Conservation (phyloP, 1,139 yeast genomes). For the Ogataea hybrid region DNA sequence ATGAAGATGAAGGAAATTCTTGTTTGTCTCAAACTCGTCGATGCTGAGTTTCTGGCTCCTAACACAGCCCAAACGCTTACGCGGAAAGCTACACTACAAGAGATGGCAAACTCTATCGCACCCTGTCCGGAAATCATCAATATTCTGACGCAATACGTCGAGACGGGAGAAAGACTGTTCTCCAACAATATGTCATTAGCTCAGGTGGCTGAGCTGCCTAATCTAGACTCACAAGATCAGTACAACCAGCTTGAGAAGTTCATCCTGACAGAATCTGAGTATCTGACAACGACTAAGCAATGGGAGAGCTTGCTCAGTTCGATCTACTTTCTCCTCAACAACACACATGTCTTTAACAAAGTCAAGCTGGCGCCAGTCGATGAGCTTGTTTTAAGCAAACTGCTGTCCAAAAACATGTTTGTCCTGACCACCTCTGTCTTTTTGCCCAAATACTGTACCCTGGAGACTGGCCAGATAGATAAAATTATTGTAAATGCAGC, state of each 20-base stretch:
- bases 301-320: slow-evolving; percentile 35
- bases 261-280: slow-evolving; percentile 26
- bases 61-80: neutral
- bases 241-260: slow-evolving; percentile 22
- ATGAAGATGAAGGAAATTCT: slow-evolving; percentile 28
- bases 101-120: slow-evolving; percentile 4
- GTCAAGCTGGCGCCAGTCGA: slow-evolving; percentile 33
- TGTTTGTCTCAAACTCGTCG: slow-evolving; percentile 15
- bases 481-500: slow-evolving; percentile 37
- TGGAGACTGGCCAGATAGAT: slow-evolving; percentile 15
- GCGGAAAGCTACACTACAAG: slow-evolving; percentile 4
- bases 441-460: slow-evolving; percentile 20
- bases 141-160: slow-evolving; percentile 33
- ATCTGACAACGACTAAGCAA: slow-evolving; percentile 33
- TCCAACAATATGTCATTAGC: slow-evolving; percentile 43
- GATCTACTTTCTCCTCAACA: slow-evolving; percentile 36
- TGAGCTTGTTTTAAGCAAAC: slow-evolving; percentile 38
- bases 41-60: neutral
- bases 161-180: slow-evolving; percentile 42
- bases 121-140: slow-evolving; percentile 31
- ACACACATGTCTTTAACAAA: slow-evolving; percentile 30
- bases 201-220: slow-evolving; percentile 37
- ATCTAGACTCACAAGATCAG: slow-evolving; percentile 24
- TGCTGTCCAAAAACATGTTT: slow-evolving; percentile 40
- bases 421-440: slow-evolving; percentile 32